Evolutionary conservation across 176 grass and related monocot species (phyloP).

Genomic region (Elymus sibiricus): DNA sequence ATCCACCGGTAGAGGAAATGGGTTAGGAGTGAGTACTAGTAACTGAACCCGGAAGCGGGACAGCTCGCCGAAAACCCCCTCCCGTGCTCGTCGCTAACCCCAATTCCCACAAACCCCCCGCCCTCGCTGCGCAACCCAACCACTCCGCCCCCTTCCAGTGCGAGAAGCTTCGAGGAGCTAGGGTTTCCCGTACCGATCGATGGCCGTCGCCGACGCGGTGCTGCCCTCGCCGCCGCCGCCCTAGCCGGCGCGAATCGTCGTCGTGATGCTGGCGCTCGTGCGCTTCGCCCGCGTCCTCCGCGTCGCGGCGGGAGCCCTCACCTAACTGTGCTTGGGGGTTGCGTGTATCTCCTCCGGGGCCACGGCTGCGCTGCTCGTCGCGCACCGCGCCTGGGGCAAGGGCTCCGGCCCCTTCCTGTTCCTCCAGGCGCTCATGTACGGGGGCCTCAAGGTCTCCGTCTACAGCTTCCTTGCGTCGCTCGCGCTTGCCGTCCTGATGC

Average conservation of each 20-base stretch:
- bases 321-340: neutral
- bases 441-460: neutral
- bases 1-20: neutral
- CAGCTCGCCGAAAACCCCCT: neutral
- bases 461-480: neutral
- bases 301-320: neutral
- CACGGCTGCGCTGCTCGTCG: neutral
- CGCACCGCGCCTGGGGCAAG: neutral
- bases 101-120: neutral
- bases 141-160: neutral
- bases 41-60: no score
- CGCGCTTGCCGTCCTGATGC: neutral
- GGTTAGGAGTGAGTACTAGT: no score
- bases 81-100: neutral
- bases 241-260: neutral
- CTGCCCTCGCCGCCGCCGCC: neutral
- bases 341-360: neutral
- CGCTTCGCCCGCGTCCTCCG: neutral
- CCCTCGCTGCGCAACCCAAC: neutral
- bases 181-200: neutral
- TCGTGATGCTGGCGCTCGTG: neutral
- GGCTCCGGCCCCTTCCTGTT: neutral
- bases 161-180: constrained; percentile 19
- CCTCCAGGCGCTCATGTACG: neutral
- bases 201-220: neutral